A percentile compares a stretch with the other conserved stretches of the same genome.
Conservation (phyloP, 768 basidiomycete genomes). For the Neoboletus brunneissimus region DNA sequence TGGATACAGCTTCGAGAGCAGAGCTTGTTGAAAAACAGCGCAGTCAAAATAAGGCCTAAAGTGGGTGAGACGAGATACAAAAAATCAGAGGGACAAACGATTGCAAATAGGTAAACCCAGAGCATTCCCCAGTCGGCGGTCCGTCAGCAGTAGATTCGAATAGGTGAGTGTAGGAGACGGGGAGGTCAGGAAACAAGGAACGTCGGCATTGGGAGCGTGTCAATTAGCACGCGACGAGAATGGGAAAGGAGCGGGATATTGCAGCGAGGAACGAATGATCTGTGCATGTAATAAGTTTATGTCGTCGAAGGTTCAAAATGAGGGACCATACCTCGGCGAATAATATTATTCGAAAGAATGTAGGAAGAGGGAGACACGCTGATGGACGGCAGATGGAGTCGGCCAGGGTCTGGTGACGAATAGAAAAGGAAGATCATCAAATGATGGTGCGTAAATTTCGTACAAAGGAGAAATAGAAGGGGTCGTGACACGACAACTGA, state of each 20-base stretch:
- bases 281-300: background rate
- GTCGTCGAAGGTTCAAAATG: background rate
- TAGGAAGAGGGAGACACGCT: background rate
- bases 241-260: constrained; percentile 5
- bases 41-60: background rate
- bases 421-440: background rate
- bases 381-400: constrained; percentile 3
- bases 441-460: background rate
- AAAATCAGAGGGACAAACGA: background rate
- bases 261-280: background rate
- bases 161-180: background rate
- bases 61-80: background rate
- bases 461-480: background rate
- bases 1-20: background rate
- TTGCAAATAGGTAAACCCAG: background rate
- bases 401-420: background rate
- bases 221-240: background rate
- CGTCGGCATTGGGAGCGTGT: background rate
- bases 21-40: background rate
- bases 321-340: constrained; percentile 14
- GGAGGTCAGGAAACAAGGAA: constrained; percentile 1
- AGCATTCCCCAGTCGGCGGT: background rate
- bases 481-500: background rate
- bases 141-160: background rate
- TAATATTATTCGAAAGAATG: constrained; percentile 13